phyloP scores from a whole-genome alignment of 768 basidiomycete genomes.

The Austroboletus eburneus region DNA sequence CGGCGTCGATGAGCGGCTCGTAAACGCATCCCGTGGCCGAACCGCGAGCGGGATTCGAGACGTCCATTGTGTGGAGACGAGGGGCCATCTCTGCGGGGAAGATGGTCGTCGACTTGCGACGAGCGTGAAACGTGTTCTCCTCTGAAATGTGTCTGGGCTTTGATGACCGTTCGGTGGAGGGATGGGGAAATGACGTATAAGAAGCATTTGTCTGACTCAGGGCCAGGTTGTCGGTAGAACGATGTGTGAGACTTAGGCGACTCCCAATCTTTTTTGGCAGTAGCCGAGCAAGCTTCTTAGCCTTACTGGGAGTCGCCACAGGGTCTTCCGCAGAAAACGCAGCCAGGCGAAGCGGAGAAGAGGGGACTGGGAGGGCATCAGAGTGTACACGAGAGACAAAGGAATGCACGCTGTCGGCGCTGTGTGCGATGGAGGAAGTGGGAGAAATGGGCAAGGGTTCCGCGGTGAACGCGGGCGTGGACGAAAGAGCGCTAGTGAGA shows the following conservation, averaged over 20 bases:
- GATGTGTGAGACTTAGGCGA: conserved; percentile 25
- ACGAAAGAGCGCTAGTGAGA: conserved; percentile 21
- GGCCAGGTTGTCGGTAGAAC: conserved; percentile 24
- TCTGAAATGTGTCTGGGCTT: conserved; percentile 25
- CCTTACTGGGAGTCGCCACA: conserved; percentile 19
- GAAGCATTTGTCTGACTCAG: conserved; percentile 23
- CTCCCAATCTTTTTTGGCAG: conserved; percentile 31
- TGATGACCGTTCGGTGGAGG: conserved; percentile 19
- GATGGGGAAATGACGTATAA: conserved; percentile 25
- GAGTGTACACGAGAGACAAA: conserved; percentile 18
- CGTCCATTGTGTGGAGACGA: conserved; percentile 30
- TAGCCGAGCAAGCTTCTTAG: conserved; percentile 26
- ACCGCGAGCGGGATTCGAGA: conserved; percentile 23
- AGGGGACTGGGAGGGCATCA: conserved; percentile 21
- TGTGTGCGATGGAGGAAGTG: conserved; percentile 21
- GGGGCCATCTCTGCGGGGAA: conserved; percentile 27
- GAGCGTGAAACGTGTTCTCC: conserved; percentile 33
- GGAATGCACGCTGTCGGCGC: conserved; percentile 27
- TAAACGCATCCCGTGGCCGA: conserved; percentile 22
- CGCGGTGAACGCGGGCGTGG: conserved; percentile 26
- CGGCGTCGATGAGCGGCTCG: conserved; percentile 29
- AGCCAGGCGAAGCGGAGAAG: conserved; percentile 24
- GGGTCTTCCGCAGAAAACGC: conserved; percentile 24
- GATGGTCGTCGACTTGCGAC: conserved; percentile 32
- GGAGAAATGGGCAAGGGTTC: conserved; percentile 27